Evolutionary conservation across 768 basidiomycete genomes (phyloP).

Genomic region (Rhodotorula graminis): DNA sequence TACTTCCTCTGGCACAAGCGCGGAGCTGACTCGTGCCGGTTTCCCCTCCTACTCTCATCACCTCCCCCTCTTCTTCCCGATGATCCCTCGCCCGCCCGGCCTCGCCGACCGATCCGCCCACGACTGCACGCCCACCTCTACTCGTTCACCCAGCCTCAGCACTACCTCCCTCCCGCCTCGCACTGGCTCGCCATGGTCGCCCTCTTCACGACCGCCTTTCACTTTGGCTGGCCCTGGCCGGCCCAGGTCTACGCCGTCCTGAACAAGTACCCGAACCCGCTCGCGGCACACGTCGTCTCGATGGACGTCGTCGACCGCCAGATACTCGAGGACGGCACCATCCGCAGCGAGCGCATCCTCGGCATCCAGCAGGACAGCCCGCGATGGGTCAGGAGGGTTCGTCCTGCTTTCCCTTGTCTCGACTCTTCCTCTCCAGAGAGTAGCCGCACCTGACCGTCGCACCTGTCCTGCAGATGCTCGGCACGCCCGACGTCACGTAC

Average conservation of each 20-base stretch:
- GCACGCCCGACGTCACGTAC: conserved; percentile 32
- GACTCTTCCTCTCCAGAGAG: neutral
- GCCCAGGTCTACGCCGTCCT: conserved; percentile 36
- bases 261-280: conserved; percentile 41
- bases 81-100: too few relatives aligned
- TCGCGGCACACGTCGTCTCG: conserved; percentile 37
- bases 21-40: too few relatives aligned
- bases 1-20: too few relatives aligned
- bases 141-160: too few relatives aligned
- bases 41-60: too few relatives aligned
- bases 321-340: conserved; percentile 32
- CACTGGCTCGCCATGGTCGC: conserved; percentile 10
- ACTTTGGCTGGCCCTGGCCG: conserved; percentile 34
- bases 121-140: too few relatives aligned
- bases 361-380: conserved; percentile 37
- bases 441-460: neutral
- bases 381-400: conserved; percentile 33
- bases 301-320: conserved; percentile 32
- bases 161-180: too few relatives aligned
- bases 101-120: too few relatives aligned
- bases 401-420: neutral
- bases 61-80: too few relatives aligned
- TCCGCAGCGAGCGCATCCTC: conserved; percentile 34
- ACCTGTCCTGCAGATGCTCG: conserved; percentile 26
- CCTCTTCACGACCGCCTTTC: conserved; percentile 31